Conservation (phyloP, 345 rosid genomes). For the Rhodamnia argentea region DNA sequence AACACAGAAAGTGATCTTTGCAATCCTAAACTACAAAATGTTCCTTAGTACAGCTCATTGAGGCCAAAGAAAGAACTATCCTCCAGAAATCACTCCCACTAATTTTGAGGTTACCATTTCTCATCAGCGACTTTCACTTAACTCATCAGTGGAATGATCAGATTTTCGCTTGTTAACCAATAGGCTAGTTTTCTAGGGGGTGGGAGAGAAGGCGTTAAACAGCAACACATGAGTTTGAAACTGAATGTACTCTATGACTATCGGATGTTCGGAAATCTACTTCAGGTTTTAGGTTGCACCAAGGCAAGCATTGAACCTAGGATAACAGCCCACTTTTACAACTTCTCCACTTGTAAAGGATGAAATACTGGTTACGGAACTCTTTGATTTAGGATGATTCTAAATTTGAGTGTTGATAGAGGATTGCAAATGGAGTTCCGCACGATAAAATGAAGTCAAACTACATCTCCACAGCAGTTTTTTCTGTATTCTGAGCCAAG, state of each 20-base stretch:
- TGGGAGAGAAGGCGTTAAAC: neutral
- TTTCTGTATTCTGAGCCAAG: neutral
- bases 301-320: neutral
- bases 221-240: neutral
- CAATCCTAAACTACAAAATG: neutral
- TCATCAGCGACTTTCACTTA: neutral
- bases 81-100: neutral
- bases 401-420: neutral
- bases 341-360: neutral
- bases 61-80: neutral
- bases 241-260: neutral
- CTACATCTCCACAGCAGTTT: neutral
- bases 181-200: neutral
- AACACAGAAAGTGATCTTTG: neutral
- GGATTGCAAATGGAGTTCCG: neutral
- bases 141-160: neutral
- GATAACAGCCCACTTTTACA: neutral
- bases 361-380: neutral
- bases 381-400: neutral
- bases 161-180: neutral
- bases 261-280: neutral
- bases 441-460: neutral
- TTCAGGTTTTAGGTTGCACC: neutral
- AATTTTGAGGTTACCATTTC: neutral
- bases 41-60: neutral